Conservation (phyloP, 1,139 yeast genomes). For the Pichiaceae sp. region DNA sequence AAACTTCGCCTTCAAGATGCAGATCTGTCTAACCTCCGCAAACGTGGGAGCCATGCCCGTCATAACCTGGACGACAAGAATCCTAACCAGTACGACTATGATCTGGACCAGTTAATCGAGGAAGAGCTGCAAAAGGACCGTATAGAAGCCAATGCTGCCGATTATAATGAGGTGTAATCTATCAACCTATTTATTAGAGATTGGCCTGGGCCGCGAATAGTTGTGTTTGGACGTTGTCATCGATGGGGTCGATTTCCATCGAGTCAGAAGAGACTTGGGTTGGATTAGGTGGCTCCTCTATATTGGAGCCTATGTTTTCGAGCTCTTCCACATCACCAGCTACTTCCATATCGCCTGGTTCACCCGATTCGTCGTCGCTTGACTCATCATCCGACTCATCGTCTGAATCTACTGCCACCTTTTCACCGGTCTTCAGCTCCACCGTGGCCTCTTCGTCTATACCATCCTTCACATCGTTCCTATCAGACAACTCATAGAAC, state of each 20-base stretch:
- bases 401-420: slow-evolving; percentile 5
- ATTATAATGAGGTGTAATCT: background rate
- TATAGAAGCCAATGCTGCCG: background rate
- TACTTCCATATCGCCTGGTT: too few species aligned
- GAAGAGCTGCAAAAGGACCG: slow-evolving; percentile 30
- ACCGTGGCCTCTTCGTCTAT: slow-evolving; percentile 2
- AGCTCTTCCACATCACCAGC: too few species aligned
- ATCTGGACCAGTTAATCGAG: slow-evolving; percentile 37
- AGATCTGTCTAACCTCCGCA: slow-evolving; percentile 10
- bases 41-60: slow-evolving; percentile 3
- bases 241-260: slow-evolving; percentile 1
- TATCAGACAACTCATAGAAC: slow-evolving; percentile 59
- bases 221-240: slow-evolving; percentile 15
- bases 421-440: slow-evolving; percentile 11
- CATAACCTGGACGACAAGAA: slow-evolving; percentile 12
- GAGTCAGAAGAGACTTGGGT: background rate
- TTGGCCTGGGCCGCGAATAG: slow-evolving; percentile 22
- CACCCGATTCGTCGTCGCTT: slow-evolving; percentile 17
- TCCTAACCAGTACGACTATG: slow-evolving; percentile 34
- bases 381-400: slow-evolving; percentile 21
- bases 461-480: slow-evolving; percentile 24
- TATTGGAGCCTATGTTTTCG: too few species aligned
- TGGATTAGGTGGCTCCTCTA: background rate
- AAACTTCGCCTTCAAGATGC: slow-evolving; percentile 19
- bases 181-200: slow-evolving; percentile 6